Base-by-base conservation (phyloP, 225 moss, liverwort and hornwort genomes). In the Straminergon stramineum region DNA sequence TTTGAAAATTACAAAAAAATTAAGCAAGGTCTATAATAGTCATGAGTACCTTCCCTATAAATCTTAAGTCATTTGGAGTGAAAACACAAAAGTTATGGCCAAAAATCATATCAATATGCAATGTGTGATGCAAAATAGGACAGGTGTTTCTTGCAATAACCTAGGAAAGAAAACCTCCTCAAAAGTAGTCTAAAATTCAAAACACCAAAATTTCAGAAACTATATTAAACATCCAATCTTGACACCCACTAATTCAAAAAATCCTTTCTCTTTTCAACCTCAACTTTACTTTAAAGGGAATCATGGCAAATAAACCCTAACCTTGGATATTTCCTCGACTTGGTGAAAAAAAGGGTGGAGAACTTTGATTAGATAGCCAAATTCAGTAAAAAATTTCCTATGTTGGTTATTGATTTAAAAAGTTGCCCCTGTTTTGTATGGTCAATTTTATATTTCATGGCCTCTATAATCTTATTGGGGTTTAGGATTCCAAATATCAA, bases 391-490 rank as follows among this genome's bases (percentile, higher is more conserved):
- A 35, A 10, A 19, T 67, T 21, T 67, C 0, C 21, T 10, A n/a
- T 39, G 8, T 14, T 70, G 39, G 14, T 70, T 0, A 23, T 14
- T 0, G 14, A 70, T 24, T 7, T 13, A 14, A 39, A 14, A 39
- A 39, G 2, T 0, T 70, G 1, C 13, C 14, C 14, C 14, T 70
- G 14, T 70, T 69, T 23, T 70, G 5, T 7, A 8, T 1, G 0
- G 0, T 39, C 14, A 70, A 70, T 70, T 39, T 64, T 70, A 23
- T 69, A 39, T n/a, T 22, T n/a, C 1, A 1, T 1, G 0, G 13
- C 4, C 4, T 69, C 4, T 23, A 7, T 2, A 68, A 20, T 1
- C 13, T 13, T 22, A n/a, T 22, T 13, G 4, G 4, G 4, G 4
- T 13, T 1, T n/a, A n/a, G 13, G 2, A 69, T 69, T 69, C 13